Evolutionary conservation across 176 grass and related monocot genomes (phyloP), one percentile per base, ranked within the genome.

Genomic region (Carex kokanica): DNA sequence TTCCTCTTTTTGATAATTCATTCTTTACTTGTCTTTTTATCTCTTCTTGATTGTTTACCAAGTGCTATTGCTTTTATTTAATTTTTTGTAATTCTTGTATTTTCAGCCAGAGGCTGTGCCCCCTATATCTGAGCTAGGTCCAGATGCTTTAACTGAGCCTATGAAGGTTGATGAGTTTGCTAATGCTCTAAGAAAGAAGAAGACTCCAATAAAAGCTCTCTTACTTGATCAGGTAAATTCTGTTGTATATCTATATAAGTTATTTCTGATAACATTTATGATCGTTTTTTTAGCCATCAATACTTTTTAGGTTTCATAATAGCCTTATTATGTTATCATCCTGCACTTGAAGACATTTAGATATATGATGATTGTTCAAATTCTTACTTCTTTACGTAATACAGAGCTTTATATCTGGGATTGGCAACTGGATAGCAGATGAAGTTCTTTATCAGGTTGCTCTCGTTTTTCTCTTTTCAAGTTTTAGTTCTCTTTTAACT

Each of bases 361-460:
- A 20, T 20, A 16, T 18, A 36, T 59, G 15, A 65, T n/a, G 32
- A 40, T 8, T 16, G n/a, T 27, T 63, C 62, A 64, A 52, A 17
- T 72, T 45, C 71, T 43, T 17, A 57, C 40, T 9, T 51, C 31
- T 32, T 41, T 36, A 73, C 43, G 40, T 75, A 4, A 56, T 71
- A 14, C 86, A 94, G 93, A 87, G 93, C 74, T 90, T 86, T 87
- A 94, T 94, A 51, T 92, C 93, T 77, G 90, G 93, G 58, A 94
- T 94, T 71, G 93, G 93, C 27, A 94, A 94, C 72, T 94, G 93
- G 93, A 55, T 94, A 64, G 88, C 86, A 31, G 93, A 94, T 86
- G 93, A 94, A 58, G 90, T 94, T 68, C 88, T 94, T 87, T 94
- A 94, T 85, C 93, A 92, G 90, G 93, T 94, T 70, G n/a, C 21